A percentile compares a stretch with the other conserved stretches of the same genome.
Conservation (phyloP, 805 yeast genomes). For the Sugiyamaella smithiae region DNA sequence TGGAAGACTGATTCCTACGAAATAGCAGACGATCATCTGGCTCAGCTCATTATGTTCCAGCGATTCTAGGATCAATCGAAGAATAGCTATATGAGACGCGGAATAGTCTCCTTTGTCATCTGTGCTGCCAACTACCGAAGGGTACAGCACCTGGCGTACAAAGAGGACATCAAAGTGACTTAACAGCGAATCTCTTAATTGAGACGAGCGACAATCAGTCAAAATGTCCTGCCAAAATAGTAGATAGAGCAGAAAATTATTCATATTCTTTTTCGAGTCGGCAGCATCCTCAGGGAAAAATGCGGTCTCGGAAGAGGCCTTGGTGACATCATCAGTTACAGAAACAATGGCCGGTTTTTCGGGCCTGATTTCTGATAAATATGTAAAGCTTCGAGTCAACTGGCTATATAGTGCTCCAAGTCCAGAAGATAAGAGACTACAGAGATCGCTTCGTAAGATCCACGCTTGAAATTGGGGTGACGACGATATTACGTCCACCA, state of each 20-base stretch:
- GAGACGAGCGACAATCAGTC: conserved; percentile 20
- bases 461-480: conserved; percentile 25
- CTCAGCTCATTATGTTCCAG: conserved; percentile 26
- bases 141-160: conserved; percentile 29
- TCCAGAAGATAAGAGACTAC: conserved; percentile 32
- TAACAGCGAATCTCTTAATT: conserved; percentile 19
- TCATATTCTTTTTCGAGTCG: conserved; percentile 11
- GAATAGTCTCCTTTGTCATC: conserved; percentile 22
- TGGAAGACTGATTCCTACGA: conserved; percentile 12
- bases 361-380: conserved; percentile 1
- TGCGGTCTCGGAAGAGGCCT: not conserved
- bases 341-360: not conserved
- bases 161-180: conserved; percentile 29
- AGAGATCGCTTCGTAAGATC: conserved; percentile 29
- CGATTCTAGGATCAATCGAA: conserved; percentile 27
- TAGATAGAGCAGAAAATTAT: conserved; percentile 25
- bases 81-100: conserved; percentile 25
- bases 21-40: conserved; percentile 21
- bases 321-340: not conserved
- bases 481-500: conserved; percentile 25
- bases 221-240: conserved; percentile 33
- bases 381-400: conserved; percentile 11
- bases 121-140: conserved; percentile 26
- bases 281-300: not conserved
- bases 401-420: conserved; percentile 29